Base-by-base conservation (phyloP, 331 rosid species). In the Telfairia occidentalis region DNA sequence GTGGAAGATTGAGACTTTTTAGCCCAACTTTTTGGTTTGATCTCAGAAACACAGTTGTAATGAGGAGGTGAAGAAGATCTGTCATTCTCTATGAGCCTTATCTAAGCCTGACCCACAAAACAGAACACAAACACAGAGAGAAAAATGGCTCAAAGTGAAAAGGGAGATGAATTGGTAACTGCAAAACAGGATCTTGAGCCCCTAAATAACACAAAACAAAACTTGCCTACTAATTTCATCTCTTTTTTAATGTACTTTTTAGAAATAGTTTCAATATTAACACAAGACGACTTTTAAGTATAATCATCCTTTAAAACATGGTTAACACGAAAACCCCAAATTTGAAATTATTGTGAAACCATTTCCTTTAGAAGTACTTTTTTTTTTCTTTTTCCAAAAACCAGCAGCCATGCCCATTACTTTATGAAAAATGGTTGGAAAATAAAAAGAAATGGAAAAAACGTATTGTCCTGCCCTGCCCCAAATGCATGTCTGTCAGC, bases 121-220 rank as follows among this genome's bases (percentile, higher is more conserved):
- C 13, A 35, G 24, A 35, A 55, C 15, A 61, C 0, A 35, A 3
- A 7, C 5, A 37, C 2, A 46, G n/a, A 16, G 42, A 64, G 30
- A 49, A 10, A 9, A 10, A 54, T 76, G 23, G 48, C n/a, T 71
- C 60, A 18, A 79, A 75, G 78, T 82, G 85, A 58, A 82, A 50
- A 85, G 67, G 75, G 75, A 73, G 76, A 77, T 72, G 78, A 79
- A 78, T 67, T 53, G 76, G 69, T 30, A 73, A 76, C 74, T 76
- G 79, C 81, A 76, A 75, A 77, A 81, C 64, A 73, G 77, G 45
- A 78, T 81, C 85, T 88, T 83, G 89, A 89, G 88, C 88, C 88
- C 86, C 84, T 81, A 82, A 85, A 82, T 54, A 76, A 69, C 57
- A 53, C 45, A 78, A 48, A 78, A 42, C n/a, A 43, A 75, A 63